Percentiles rank a stretch among this genome's conserved stretches.
These are phyloP conservation scores for Micractinium conductrix DNA, from an alignment of 139 green algal species.

Conservation along the genomic window DNA sequence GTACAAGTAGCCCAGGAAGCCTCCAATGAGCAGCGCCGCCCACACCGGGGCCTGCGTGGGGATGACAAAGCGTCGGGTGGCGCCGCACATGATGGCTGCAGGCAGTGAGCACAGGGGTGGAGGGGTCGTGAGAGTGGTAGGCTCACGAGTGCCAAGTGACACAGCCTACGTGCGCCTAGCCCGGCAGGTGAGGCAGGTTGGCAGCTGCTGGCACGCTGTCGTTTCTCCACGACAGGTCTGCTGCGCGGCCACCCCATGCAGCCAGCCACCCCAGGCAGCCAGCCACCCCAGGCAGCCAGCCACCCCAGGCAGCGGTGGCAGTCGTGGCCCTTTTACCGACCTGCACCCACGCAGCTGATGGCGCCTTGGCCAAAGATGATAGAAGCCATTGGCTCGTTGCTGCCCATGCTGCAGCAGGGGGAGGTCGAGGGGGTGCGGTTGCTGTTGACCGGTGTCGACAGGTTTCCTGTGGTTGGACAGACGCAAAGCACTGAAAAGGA, in stretches of 20 bases:
- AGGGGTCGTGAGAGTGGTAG: not conserved
- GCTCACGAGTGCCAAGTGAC: not conserved
- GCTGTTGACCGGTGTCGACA: too few relatives aligned
- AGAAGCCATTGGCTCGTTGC: constrained; percentile 22
- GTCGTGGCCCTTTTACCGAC: too few relatives aligned
- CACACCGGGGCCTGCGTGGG: not conserved
- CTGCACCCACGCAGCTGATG: constrained; percentile 24
- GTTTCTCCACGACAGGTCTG: too few relatives aligned
- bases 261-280: too few relatives aligned
- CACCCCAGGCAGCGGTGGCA: too few relatives aligned
- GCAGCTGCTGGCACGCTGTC: too few relatives aligned
- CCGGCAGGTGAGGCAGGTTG: not conserved
- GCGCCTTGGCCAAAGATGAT: constrained; percentile 31
- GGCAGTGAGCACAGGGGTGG: not conserved
- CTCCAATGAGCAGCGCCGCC: constrained; percentile 2
- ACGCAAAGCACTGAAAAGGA: too few relatives aligned
- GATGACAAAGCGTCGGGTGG: constrained; percentile 3
- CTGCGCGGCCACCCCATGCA: too few relatives aligned
- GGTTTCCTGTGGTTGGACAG: too few relatives aligned
- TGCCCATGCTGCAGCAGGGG: constrained; percentile 30
- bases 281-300: too few relatives aligned
- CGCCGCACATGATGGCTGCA: constrained; percentile 25
- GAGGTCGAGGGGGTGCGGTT: not conserved
- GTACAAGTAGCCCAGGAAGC: constrained; percentile 22
- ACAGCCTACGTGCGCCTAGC: not conserved